Evolutionary conservation across 2,329 filamentous ascomycete genomes (phyloP).

Genomic region (Aspergillus sojae): DNA sequence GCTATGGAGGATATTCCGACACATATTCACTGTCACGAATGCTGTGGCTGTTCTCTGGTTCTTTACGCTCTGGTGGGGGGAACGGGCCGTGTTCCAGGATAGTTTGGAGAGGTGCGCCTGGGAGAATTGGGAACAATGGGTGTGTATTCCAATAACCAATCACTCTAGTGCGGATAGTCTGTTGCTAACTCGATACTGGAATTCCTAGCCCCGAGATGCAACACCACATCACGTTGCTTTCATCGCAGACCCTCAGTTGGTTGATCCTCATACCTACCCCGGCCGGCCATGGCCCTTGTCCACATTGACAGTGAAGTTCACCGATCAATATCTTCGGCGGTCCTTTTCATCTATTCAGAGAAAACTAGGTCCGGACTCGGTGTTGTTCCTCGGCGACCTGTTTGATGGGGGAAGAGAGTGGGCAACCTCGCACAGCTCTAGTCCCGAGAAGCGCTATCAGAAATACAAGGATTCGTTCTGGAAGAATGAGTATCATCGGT

Average conservation of each 20-base stretch:
- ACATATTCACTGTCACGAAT: constrained; percentile 57
- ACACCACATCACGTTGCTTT: constrained; percentile 82
- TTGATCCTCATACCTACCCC: constrained; percentile 93
- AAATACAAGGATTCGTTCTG: constrained; percentile 82
- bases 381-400: constrained; percentile 90
- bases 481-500: constrained; percentile 83
- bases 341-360: constrained; percentile 78
- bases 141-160: constrained; percentile 45
- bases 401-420: constrained; percentile 97
- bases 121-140: constrained; percentile 92
- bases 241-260: constrained; percentile 87
- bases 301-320: constrained; percentile 68
- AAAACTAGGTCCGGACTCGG: constrained; percentile 77
- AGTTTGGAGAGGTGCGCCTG: constrained; percentile 75
- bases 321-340: constrained; percentile 86
- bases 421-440: constrained; percentile 67
- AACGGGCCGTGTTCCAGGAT: constrained; percentile 74
- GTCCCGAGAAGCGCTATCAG: constrained; percentile 69
- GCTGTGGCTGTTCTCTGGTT: constrained; percentile 74
- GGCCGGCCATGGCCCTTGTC: constrained; percentile 76
- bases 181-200: constrained; percentile 10
- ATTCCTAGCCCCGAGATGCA: constrained; percentile 69
- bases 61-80: constrained; percentile 78
- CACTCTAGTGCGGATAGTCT: neutral
- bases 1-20: constrained; percentile 15